Conservation (phyloP, 2,329 filamentous ascomycete genomes). For the Graphilbum sp. region DNA sequence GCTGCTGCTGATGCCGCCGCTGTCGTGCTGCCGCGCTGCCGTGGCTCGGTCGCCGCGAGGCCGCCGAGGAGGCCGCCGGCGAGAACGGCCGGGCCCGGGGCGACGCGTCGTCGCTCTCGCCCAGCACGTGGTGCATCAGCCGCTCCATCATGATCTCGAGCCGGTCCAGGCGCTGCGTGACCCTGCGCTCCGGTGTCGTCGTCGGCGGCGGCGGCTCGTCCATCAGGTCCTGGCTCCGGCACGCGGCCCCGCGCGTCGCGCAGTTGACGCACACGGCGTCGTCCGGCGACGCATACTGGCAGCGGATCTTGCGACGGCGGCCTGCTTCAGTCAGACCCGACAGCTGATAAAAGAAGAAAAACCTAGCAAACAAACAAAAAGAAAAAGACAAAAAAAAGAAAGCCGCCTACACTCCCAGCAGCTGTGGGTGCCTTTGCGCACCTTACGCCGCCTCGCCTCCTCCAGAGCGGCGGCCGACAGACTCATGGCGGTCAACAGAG, state of each 20-base stretch:
- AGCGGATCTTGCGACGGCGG: constrained; percentile 30
- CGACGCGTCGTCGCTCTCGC: constrained; percentile 6
- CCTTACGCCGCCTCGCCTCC: constrained; percentile 22
- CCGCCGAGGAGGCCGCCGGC: no score
- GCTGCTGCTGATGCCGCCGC: no score
- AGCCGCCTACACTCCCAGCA: constrained; percentile 34
- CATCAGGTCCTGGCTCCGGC: constrained; percentile 28
- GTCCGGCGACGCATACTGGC: constrained; percentile 22
- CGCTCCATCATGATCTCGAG: constrained; percentile 30
- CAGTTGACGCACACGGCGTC: constrained; percentile 27
- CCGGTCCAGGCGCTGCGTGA: constrained; percentile 25
- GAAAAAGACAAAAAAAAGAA: not conserved
- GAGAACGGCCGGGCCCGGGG: no score
- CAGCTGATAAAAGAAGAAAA: constrained; percentile 2
- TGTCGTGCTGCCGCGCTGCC: no score
- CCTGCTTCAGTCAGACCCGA: constrained; percentile 11
- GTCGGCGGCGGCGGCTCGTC: constrained; percentile 16
- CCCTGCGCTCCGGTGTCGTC: constrained; percentile 18
- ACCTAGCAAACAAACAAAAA: no score
- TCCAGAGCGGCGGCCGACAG: not conserved
- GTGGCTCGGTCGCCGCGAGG: no score
- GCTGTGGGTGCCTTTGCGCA: constrained; percentile 36
- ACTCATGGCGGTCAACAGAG: no score
- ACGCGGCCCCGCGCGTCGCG: constrained; percentile 21
- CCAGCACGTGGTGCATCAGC: constrained; percentile 22